phyloP scores from a whole-genome alignment of 306 rosid genomes.

The Vachellia pachyceras region DNA sequence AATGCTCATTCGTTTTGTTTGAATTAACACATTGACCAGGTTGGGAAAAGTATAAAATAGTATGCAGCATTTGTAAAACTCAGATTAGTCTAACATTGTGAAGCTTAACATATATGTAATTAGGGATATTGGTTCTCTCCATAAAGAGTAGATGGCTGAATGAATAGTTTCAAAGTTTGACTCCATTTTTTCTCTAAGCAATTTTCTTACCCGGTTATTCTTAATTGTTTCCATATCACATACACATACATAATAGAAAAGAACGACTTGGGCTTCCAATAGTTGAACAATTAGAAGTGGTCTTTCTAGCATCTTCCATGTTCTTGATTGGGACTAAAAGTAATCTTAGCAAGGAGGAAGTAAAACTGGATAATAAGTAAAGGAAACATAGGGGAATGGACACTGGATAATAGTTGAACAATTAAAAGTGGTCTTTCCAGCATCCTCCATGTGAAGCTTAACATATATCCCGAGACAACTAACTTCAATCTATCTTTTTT shows the following conservation, averaged over 20 bases:
- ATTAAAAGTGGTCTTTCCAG: too few species aligned
- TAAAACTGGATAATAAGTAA: slow-evolving; percentile 1
- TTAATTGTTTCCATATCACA: background rate
- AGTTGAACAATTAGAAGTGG: background rate
- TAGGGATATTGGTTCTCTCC: slow-evolving; percentile 1
- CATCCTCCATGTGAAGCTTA: too few species aligned
- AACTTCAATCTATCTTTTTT: too few species aligned
- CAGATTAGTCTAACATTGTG: too few species aligned
- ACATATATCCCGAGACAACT: too few species aligned
- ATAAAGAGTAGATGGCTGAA: background rate
- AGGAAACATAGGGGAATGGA: background rate
- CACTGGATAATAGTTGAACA: too few species aligned
- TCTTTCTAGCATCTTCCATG: slow-evolving; percentile 5
- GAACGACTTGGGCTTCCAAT: background rate
- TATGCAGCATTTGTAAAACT: too few species aligned
- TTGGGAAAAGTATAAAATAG: too few species aligned
- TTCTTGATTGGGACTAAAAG: slow-evolving; percentile 23
- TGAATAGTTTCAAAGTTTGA: background rate
- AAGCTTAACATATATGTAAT: too few species aligned
- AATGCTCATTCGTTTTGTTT: too few species aligned
- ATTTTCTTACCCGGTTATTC: background rate
- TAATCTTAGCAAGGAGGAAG: slow-evolving; percentile 18
- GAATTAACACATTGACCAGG: too few species aligned
- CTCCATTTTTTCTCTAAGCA: background rate
- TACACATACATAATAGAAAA: too few species aligned